Evolutionary conservation across 2,329 filamentous ascomycete genomes (phyloP), one percentile per base, ranked within the genome.

Genomic region (Penicillium expansum): DNA sequence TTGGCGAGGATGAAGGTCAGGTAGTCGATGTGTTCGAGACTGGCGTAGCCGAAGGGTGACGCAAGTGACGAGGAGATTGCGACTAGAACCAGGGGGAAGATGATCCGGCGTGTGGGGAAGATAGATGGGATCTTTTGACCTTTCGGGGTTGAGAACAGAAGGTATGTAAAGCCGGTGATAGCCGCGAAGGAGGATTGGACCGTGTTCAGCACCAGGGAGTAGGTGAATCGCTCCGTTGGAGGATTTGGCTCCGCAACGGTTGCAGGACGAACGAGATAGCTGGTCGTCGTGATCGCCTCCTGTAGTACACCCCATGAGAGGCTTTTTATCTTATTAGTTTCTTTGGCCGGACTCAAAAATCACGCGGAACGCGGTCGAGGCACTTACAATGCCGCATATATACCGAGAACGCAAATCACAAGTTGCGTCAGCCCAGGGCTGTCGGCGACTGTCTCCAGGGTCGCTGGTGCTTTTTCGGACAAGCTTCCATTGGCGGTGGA

Each of bases 1-100:
- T 99, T 97, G 67, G 94, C 93, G 41, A 99, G 88, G 66, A 97
- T 90, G 77, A 96, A 97, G 30, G 94, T 97, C 70, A 97, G 91
- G 77, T 97, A 97, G 83, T 97, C 94, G 76, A 97, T 92, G 74
- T 97, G 92, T 37, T 89, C 87, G 49, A 97, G 86, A 57, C 87
- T 89, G 48, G 94, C 92, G 77, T 97, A 97, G 66, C 93, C 94
- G 70, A 97, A 97, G 3, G 93, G 93, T n/a, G 89, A 92, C 38
- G 93, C 92, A 51, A 97, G 88, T 4, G 91, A 92, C 67, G 86
- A 89, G 5, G 92, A 96, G 55, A 97, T 76, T 64, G 92, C 91
- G 57, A 99, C 91, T 57, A 97, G 85, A 58, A 91, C 75, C 44
- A 99, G 83, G 6, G 93, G 92, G 38, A 83, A 77, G 55, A 97